These are phyloP conservation scores for Spathaspora arborariae DNA, from an alignment of 805 yeast genomes.

Conservation along the genomic window DNA sequence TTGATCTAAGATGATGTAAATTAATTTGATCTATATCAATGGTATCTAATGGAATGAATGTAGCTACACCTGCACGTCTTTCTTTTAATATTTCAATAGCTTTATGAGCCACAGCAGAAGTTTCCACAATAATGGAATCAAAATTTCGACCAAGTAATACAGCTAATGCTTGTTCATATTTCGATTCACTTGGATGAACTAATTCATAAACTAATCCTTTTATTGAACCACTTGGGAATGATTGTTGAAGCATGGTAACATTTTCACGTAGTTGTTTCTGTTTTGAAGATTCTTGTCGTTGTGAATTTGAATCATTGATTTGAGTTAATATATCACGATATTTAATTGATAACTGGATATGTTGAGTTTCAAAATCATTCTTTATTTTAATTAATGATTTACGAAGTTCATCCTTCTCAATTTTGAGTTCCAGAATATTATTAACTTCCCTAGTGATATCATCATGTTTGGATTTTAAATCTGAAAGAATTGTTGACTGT, in stretches of 20 bases:
- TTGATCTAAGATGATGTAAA: constrained; percentile 49
- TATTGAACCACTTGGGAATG: constrained; percentile 74
- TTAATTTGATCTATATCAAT: constrained; percentile 53
- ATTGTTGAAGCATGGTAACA: constrained; percentile 60
- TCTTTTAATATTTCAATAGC: constrained; percentile 80
- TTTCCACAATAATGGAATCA: constrained; percentile 83
- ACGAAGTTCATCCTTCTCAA: constrained; percentile 22
- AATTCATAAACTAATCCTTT: constrained; percentile 77
- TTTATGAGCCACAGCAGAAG: constrained; percentile 60
- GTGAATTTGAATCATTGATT: constrained; percentile 71
- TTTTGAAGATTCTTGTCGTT: constrained; percentile 67
- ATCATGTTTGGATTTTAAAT: constrained; percentile 28
- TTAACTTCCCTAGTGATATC: constrained; percentile 28
- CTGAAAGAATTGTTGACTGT: constrained; percentile 32
- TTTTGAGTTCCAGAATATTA: constrained; percentile 25
- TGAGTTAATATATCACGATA: constrained; percentile 56
- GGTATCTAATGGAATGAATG: constrained; percentile 85
- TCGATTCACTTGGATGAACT: constrained; percentile 70
- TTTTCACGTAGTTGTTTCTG: constrained; percentile 73
- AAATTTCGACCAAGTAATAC: constrained; percentile 74
- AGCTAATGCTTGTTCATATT: constrained; percentile 69
- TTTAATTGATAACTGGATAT: constrained; percentile 58
- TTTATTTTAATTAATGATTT: constrained; percentile 28
- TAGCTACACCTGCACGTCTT: constrained; percentile 78
- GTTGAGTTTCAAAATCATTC: constrained; percentile 41